These are phyloP conservation scores for Fusarium sp. DNA, from an alignment of 2,329 filamentous ascomycete species.

Conservation along the genomic window DNA sequence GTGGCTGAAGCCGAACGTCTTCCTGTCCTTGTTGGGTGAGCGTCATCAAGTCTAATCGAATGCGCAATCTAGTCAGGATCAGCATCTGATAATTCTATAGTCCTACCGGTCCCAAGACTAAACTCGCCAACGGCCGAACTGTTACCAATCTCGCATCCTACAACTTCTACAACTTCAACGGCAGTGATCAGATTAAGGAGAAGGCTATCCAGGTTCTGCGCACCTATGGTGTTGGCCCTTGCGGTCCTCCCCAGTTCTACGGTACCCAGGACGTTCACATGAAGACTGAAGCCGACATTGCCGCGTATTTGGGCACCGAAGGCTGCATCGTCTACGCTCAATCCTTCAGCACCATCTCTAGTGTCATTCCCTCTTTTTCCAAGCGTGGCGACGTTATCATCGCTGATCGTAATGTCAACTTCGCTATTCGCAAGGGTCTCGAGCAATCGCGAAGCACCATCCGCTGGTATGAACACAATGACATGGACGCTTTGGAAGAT, in stretches of 20 bases:
- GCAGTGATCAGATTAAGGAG: conserved; percentile 91
- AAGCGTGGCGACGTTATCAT: conserved; percentile 98
- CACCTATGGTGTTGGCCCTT: conserved; percentile 95
- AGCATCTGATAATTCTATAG: conserved; percentile 13
- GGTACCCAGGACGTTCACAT: conserved; percentile 98
- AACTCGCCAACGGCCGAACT: conserved; percentile 86
- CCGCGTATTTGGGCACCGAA: conserved; percentile 85
- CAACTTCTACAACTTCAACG: conserved; percentile 98
- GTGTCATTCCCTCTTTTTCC: conserved; percentile 94
- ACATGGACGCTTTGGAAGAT: conserved; percentile 91
- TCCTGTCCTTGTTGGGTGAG: conserved; percentile 87
- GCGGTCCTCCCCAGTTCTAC: conserved; percentile 97
- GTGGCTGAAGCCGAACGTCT: conserved; percentile 84
- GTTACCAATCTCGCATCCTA: conserved; percentile 94
- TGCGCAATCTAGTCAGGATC: neutral
- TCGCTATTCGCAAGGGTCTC: conserved; percentile 91
- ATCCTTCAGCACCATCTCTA: conserved; percentile 95
- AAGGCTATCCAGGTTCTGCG: conserved; percentile 94
- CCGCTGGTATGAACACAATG: conserved; percentile 94
- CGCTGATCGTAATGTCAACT: conserved; percentile 92
- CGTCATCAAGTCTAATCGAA: neutral
- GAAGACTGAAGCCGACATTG: conserved; percentile 94
- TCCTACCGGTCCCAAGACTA: conserved; percentile 88
- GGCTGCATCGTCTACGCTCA: conserved; percentile 96
- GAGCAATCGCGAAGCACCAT: conserved; percentile 93